Evolutionary conservation across 768 basidiomycete species (phyloP).

Genomic region (Lactarius akahatsu): DNA sequence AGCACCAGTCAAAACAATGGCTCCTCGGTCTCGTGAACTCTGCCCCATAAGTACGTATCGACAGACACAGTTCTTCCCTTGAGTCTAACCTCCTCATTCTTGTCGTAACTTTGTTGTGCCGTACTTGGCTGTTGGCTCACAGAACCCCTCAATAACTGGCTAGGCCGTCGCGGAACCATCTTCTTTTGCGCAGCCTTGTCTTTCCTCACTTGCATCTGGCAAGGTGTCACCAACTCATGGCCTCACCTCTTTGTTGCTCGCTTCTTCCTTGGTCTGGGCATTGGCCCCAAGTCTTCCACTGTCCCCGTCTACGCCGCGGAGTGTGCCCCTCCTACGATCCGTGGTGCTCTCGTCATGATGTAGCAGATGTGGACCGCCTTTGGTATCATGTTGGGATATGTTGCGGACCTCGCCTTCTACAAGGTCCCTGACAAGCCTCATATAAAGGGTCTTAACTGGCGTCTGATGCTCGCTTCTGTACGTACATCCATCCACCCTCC

Average conservation of each 20-base stretch:
- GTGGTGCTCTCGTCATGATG: constrained; percentile 89
- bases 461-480: constrained; percentile 74
- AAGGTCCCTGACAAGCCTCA: constrained; percentile 47
- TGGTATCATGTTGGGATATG: constrained; percentile 74
- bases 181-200: constrained; percentile 48
- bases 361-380: constrained; percentile 92
- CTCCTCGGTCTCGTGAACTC: constrained; percentile 76
- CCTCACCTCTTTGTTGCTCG: constrained; percentile 56
- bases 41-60: constrained; percentile 51
- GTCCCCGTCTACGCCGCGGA: constrained; percentile 72
- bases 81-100: constrained; percentile 1
- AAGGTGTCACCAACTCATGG: constrained; percentile 55
- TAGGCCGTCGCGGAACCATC: constrained; percentile 56
- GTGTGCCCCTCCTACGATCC: constrained; percentile 74
- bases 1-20: constrained; percentile 55
- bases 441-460: constrained; percentile 72
- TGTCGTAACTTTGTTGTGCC: constrained; percentile 48
- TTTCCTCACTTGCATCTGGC: constrained; percentile 53
- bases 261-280: constrained; percentile 52
- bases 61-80: not conserved
- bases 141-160: constrained; percentile 62
- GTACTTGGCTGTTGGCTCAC: constrained; percentile 62
- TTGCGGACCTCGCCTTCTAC: constrained; percentile 62
- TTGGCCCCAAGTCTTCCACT: constrained; percentile 61
- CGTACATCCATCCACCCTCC: constrained; percentile 39